Conservation (phyloP, 179 eudicot genomes). For the Beta lomatogona region DNA sequence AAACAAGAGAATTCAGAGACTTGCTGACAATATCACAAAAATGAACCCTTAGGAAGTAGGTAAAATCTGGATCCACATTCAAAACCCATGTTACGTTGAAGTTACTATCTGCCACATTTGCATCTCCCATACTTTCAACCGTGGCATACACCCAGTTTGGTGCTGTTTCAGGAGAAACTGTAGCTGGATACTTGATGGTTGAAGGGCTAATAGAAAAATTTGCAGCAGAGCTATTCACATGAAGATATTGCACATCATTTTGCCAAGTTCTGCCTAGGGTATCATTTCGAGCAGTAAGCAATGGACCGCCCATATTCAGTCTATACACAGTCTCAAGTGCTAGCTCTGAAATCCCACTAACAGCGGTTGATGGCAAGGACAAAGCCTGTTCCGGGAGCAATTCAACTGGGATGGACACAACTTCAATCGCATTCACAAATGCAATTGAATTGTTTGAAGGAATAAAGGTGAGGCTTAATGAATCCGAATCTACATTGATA, state of each 20-base stretch:
- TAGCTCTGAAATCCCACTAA: conserved; percentile 48
- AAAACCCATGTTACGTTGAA: conserved; percentile 79
- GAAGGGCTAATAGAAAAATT: conserved; percentile 57
- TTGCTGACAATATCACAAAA: conserved; percentile 68
- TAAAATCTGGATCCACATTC: conserved; percentile 63
- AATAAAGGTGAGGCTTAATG: conserved; percentile 54
- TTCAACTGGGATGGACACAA: conserved; percentile 64
- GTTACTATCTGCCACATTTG: conserved; percentile 53
- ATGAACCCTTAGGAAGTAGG: conserved; percentile 64
- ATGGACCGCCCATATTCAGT: conserved; percentile 79
- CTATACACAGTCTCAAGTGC: conserved; percentile 75
- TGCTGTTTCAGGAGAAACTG: conserved; percentile 49
- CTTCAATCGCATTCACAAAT: conserved; percentile 73
- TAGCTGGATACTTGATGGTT: conserved; percentile 47
- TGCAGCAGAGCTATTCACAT: conserved; percentile 64
- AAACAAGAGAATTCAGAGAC: conserved; percentile 51
- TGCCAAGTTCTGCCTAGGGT: conserved; percentile 74
- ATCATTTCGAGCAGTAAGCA: conserved; percentile 66
- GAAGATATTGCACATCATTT: conserved; percentile 61
- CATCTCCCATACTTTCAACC: conserved; percentile 68
- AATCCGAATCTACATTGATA: conserved; percentile 65
- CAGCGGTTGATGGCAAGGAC: conserved; percentile 44
- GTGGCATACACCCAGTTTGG: conserved; percentile 77
- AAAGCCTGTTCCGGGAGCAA: conserved; percentile 60
- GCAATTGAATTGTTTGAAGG: conserved; percentile 71